Conservation (phyloP, 768 basidiomycete species). For the Suillus ampliporus region DNA sequence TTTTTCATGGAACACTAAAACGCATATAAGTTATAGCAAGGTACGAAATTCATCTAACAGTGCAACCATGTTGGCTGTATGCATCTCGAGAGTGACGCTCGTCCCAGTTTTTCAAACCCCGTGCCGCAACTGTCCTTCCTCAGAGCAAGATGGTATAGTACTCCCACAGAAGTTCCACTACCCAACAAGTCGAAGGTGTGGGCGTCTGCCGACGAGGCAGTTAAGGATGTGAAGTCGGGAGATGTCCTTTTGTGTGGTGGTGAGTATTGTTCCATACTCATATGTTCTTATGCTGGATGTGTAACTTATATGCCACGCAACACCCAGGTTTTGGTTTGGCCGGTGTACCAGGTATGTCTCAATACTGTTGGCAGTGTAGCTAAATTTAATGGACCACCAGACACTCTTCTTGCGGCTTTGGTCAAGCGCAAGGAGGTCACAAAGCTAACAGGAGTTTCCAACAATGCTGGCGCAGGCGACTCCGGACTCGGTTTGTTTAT, state of each 20-base stretch:
- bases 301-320: not conserved
- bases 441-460: slow-evolving; percentile 82
- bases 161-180: slow-evolving; percentile 28
- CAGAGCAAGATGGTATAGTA: slow-evolving; percentile 29
- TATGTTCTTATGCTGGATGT: no score
- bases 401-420: slow-evolving; percentile 84
- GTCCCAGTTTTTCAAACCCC: slow-evolving; percentile 25
- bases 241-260: slow-evolving; percentile 83
- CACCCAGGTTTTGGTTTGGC: slow-evolving; percentile 83
- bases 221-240: slow-evolving; percentile 82
- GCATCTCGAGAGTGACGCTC: slow-evolving; percentile 20
- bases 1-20: no score
- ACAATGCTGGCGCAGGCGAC: slow-evolving; percentile 80
- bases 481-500: slow-evolving; percentile 64
- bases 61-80: slow-evolving; percentile 26
- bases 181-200: slow-evolving; percentile 69
- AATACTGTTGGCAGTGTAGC: not conserved
- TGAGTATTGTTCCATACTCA: slow-evolving; percentile 41
- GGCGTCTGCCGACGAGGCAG: slow-evolving; percentile 80
- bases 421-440: slow-evolving; percentile 74
- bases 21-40: no score
- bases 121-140: slow-evolving; percentile 10
- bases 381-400: slow-evolving; percentile 39
- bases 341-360: slow-evolving; percentile 76
- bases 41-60: not conserved